Percentiles rank a stretch among this genome's conserved stretches.
Conservation (phyloP, 441 rosid species). For the Populus hybrid region DNA sequence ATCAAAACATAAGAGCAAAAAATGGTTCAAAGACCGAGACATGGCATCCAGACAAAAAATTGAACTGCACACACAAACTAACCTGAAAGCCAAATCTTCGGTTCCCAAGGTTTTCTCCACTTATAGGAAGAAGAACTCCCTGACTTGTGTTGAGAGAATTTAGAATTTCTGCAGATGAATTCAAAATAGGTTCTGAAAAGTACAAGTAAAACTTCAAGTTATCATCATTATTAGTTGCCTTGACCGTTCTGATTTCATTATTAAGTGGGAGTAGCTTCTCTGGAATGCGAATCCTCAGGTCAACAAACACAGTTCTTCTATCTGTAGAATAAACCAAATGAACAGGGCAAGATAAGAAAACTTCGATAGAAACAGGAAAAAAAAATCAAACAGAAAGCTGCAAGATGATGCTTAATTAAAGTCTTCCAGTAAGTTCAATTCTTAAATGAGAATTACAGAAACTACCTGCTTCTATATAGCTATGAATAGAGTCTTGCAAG, state of each 20-base stretch:
- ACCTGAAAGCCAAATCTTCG: slow-evolving; percentile 85
- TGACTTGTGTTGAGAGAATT: slow-evolving; percentile 46
- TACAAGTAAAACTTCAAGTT: slow-evolving; percentile 68
- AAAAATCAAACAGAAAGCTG: background rate
- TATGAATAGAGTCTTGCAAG: background rate
- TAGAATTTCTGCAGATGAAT: slow-evolving; percentile 62
- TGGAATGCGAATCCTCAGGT: slow-evolving; percentile 68
- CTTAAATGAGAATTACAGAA: background rate
- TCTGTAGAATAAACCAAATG: slow-evolving; percentile 40
- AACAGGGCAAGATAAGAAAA: slow-evolving; percentile 5
- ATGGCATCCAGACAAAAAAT: slow-evolving; percentile 12
- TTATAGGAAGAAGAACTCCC: slow-evolving; percentile 60
- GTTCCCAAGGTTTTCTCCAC: slow-evolving; percentile 50
- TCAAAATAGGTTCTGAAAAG: slow-evolving; percentile 76
- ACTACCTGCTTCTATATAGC: background rate
- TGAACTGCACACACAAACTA: slow-evolving; percentile 20
- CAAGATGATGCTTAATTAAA: background rate
- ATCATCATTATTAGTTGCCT: slow-evolving; percentile 65
- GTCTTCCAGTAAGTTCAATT: background rate
- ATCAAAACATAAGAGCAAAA: background rate
- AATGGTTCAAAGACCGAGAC: background rate
- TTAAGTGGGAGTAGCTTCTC: slow-evolving; percentile 68
- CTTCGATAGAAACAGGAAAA: background rate
- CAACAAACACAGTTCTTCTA: slow-evolving; percentile 62
- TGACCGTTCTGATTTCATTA: slow-evolving; percentile 63